Evolutionary conservation across 1,284 basidiomycete species (phyloP).

Genomic region (Ustilago lituana): DNA sequence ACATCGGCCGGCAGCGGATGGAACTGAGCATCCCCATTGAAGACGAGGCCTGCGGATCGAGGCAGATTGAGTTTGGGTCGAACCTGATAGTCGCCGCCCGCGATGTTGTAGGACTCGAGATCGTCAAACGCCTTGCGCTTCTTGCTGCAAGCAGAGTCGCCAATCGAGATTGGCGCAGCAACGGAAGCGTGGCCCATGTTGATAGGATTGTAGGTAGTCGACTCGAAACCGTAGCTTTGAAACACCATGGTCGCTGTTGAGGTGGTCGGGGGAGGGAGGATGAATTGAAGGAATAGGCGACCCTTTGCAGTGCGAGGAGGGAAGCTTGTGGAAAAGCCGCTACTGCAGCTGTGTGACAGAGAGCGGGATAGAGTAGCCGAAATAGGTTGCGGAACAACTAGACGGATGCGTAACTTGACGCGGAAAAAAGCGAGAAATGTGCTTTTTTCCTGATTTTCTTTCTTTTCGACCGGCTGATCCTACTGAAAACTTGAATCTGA

Average conservation of each 20-base stretch:
- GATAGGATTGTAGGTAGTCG: constrained; percentile 25
- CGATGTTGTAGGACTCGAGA: constrained; percentile 9
- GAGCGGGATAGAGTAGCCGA: too few relatives aligned
- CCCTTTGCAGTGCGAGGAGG: neutral
- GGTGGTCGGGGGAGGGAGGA: neutral
- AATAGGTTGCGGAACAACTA: neutral
- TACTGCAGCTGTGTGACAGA: too few relatives aligned
- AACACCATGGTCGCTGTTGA: constrained; percentile 20
- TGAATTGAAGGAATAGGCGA: neutral
- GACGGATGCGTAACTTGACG: constrained; percentile 32
- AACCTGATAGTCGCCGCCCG: constrained; percentile 6
- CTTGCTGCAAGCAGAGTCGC: constrained; percentile 12
- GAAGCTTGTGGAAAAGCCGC: too few relatives aligned
- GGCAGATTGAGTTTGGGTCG: constrained; percentile 40
- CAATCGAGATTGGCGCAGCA: constrained; percentile 1
- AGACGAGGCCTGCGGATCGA: constrained; percentile 24
- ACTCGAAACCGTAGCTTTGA: constrained; percentile 32
- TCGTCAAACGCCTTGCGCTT: constrained; percentile 45
- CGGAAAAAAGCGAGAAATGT: constrained; percentile 13
- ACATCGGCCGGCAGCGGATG: constrained; percentile 51
- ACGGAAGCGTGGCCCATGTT: constrained; percentile 22
- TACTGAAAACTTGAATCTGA: neutral
- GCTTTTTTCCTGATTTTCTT: constrained; percentile 3
- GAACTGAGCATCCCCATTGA: constrained; percentile 45
- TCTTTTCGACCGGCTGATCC: neutral